Conservation (phyloP, 805 yeast genomes). For the Metschnikowia orientalis region DNA sequence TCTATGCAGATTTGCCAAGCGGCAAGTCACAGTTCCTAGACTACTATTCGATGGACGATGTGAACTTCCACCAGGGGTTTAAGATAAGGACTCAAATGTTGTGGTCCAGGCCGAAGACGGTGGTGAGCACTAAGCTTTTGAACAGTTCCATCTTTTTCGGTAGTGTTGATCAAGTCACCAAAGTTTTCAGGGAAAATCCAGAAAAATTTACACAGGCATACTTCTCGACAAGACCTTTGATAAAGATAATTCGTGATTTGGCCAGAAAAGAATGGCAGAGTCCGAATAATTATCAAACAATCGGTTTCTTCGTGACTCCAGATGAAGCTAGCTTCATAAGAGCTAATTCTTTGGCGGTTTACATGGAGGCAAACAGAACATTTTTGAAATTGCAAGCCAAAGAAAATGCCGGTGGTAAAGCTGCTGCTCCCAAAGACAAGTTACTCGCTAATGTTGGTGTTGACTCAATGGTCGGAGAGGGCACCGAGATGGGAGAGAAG, state of each 20-base stretch:
- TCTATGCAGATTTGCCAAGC: constrained; percentile 48
- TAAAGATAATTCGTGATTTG: constrained; percentile 74
- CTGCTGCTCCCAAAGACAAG: constrained; percentile 41
- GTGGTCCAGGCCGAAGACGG: constrained; percentile 81
- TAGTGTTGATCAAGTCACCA: constrained; percentile 42
- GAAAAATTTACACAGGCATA: constrained; percentile 34
- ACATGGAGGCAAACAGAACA: constrained; percentile 84
- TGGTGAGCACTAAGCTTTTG: constrained; percentile 70
- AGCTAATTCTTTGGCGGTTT: constrained; percentile 72
- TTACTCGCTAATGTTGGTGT: constrained; percentile 75
- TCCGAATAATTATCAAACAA: constrained; percentile 49
- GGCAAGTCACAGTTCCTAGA: constrained; percentile 59
- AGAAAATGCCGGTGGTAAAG: constrained; percentile 23
- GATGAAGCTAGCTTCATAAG: constrained; percentile 67
- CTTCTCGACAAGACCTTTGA: constrained; percentile 46
- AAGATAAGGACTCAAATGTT: constrained; percentile 79
- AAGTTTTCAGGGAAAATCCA: constrained; percentile 41
- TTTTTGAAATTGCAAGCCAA: constrained; percentile 64
- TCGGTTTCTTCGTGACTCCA: constrained; percentile 71
- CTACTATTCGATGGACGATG: constrained; percentile 61
- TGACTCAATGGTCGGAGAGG: constrained; percentile 74
- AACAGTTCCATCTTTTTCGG: constrained; percentile 62
- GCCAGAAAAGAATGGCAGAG: constrained; percentile 94
- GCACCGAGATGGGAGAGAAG: constrained; percentile 69
- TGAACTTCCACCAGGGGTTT: constrained; percentile 66